Evolutionary conservation across 768 basidiomycete species (phyloP), one percentile per base, ranked within the genome.

Genomic region (Suillus occidentalis): DNA sequence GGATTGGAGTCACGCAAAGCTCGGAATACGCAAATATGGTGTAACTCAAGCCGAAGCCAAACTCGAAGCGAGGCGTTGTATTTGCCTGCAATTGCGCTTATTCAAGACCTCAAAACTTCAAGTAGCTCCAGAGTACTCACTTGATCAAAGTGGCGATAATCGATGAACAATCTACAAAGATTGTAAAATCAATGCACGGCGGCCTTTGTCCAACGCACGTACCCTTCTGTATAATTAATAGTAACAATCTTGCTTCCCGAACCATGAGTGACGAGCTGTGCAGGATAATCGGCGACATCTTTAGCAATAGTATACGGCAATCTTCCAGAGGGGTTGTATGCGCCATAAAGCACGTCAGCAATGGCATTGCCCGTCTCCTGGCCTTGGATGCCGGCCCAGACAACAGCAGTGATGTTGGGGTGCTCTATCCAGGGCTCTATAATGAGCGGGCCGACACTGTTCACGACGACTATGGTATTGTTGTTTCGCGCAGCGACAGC

Each of bases 221-320:
- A 82, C 80, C 82, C 85, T 70, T 89, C 88, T 1, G 78, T 82
- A 68, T 90, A 90, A 6, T 83, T 81, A 64, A 90, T 84, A 36
- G 78, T 74, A 43, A 87, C 67, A n/a, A 85, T 77, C 25, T 79
- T 75, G 25, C 42, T 65, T 2, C 72, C 69, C 36, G 72, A 71
- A 14, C 78, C 82, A 6, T 79, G 81, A 9, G 76, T 68, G 13
- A 81, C 69, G 10, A 85, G 70, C 63, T 84, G 82, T 1, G 87
- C 84, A 13, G 84, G 70, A 71, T 91, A 91, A 71, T 92, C 90
- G 12, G 75, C 69, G 2, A 73, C 56, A 22, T 78, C 70, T 77
- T 87, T 88, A 37, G 90, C 89, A 68, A 92, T 90, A 5, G 91
- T 92, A 72, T 89, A 93, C 1, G 91, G 89, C 20, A 92, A 75